A percentile compares a stretch with the other conserved stretches of the same genome.
Conservation (phyloP, 78 protist species). For the Mastigamoeba balamuthi region DNA sequence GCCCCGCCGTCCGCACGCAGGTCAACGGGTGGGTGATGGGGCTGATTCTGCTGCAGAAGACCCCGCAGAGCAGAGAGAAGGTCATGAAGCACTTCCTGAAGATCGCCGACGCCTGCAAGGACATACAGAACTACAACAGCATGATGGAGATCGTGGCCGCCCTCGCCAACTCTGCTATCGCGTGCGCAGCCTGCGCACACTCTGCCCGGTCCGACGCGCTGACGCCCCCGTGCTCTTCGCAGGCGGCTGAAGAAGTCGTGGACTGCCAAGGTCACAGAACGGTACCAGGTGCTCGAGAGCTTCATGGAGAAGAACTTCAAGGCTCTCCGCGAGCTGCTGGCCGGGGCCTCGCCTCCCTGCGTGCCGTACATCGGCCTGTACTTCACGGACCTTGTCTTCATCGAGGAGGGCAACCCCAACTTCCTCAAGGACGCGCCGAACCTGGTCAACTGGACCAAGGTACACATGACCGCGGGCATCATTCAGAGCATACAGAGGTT, state of each 20-base stretch:
- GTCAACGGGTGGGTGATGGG: no score
- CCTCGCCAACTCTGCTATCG: neutral
- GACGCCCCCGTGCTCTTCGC: no score
- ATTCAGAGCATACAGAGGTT: neutral
- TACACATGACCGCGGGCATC: neutral
- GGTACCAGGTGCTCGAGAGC: neutral
- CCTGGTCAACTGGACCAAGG: neutral
- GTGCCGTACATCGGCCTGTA: constrained; percentile 6
- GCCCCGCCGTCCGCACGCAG: no score
- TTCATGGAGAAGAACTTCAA: constrained; percentile 1
- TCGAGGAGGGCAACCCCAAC: constrained; percentile 16
- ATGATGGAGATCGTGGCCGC: neutral
- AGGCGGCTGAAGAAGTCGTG: neutral
- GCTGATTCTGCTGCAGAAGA: no score
- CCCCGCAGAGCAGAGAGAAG: neutral
- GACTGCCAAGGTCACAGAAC: neutral
- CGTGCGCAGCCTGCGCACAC: no score
- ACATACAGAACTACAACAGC: neutral
- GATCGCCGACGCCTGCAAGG: neutral
- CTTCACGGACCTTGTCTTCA: neutral
- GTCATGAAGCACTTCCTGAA: neutral
- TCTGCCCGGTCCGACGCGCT: no score
- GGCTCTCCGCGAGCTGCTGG: neutral
- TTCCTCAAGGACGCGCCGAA: neutral
- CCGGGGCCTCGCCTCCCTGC: neutral